These are phyloP conservation scores for Vitis hybrid DNA, from an alignment of 177 flowering plant genomes.

Conservation along the genomic window DNA sequence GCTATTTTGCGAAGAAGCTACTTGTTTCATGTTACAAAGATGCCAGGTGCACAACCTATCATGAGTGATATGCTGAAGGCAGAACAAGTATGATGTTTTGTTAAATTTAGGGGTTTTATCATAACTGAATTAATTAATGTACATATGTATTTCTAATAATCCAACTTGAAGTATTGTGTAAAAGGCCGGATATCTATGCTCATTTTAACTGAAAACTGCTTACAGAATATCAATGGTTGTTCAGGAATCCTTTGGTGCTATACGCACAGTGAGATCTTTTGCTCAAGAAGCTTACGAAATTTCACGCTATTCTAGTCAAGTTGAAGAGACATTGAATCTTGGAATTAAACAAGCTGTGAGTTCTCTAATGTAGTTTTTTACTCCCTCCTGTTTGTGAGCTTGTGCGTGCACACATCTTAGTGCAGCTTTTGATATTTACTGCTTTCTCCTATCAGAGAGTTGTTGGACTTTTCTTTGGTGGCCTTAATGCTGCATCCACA, in stretches of 20 bases:
- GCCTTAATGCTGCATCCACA: conserved; percentile 90
- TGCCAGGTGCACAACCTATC: no score
- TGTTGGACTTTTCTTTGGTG: conserved; percentile 84
- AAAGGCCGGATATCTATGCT: no score
- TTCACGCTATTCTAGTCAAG: conserved; percentile 80
- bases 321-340: conserved; percentile 84
- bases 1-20: no score
- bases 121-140: no score
- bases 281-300: conserved; percentile 87
- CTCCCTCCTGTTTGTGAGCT: neutral
- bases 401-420: neutral
- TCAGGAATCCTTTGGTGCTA: conserved; percentile 96
- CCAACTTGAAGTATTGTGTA: no score
- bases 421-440: conserved; percentile 4
- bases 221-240: neutral
- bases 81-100: no score
- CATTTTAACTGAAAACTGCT: no score
- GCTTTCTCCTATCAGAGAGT: conserved; percentile 58
- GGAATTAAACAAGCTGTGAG: conserved; percentile 95
- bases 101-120: no score
- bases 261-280: conserved; percentile 96
- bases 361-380: conserved; percentile 9
- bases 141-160: no score
- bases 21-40: no score
- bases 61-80: no score